Evolutionary conservation across 2,329 filamentous ascomycete species (phyloP).

Genomic region (Cladosporium sp.): DNA sequence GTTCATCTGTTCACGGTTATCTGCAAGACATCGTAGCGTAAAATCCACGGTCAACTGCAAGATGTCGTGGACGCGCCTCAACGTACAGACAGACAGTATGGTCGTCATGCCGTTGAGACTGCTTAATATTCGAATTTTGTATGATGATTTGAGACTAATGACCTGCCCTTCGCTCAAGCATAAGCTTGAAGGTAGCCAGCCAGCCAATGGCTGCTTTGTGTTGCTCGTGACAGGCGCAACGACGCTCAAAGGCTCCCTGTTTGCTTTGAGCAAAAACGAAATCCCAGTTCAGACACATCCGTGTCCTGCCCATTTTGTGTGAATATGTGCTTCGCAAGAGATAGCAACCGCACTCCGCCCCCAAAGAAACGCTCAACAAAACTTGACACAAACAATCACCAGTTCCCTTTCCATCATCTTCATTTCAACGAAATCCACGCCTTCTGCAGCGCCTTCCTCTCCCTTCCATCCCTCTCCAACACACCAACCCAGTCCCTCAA

Average conservation of each 20-base stretch:
- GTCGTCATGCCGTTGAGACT: no score
- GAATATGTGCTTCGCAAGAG: neutral
- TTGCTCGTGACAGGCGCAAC: no score
- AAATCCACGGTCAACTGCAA: no score
- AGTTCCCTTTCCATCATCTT: no score
- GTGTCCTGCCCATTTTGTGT: neutral
- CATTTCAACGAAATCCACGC: constrained; percentile 40
- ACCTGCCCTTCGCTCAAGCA: no score
- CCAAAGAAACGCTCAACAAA: neutral
- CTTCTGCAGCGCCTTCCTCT: constrained; percentile 63
- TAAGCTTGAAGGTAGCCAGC: no score
- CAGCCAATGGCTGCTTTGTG: neutral
- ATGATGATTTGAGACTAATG: no score
- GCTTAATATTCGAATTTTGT: no score
- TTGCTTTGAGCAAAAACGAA: neutral
- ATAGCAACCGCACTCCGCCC: neutral
- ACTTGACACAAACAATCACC: neutral
- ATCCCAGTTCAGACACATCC: neutral
- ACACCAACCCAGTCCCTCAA: constrained; percentile 79
- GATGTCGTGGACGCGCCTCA: no score
- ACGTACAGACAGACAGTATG: no score
- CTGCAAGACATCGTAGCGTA: no score
- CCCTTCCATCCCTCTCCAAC: constrained; percentile 75
- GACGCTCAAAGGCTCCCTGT: neutral
- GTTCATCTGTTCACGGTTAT: no score